A percentile compares a stretch with the other conserved stretches of the same genome.
These are phyloP conservation scores for Thyridium curvatum DNA, from an alignment of 2,329 filamentous ascomycete genomes.

Conservation along the genomic window DNA sequence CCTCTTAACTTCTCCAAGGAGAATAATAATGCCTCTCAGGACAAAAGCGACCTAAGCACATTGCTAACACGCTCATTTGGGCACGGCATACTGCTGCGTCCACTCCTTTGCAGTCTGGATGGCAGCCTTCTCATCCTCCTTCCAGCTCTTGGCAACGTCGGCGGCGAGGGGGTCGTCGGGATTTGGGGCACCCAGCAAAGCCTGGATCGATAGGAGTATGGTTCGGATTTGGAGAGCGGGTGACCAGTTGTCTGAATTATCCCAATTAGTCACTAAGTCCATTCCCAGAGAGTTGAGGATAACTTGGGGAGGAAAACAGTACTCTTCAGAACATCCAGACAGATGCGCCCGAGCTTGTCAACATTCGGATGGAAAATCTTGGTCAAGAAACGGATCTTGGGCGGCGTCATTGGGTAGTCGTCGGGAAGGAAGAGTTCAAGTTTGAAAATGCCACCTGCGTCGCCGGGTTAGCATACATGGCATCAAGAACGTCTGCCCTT, in stretches of 20 bases:
- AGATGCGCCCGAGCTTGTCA: slow-evolving; percentile 94
- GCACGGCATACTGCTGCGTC: slow-evolving; percentile 75
- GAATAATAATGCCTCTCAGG: too few species aligned
- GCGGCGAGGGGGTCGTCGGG: slow-evolving; percentile 97
- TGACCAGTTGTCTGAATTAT: slow-evolving; percentile 85
- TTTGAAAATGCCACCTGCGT: slow-evolving; percentile 75
- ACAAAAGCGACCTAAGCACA: not conserved
- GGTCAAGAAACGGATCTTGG: slow-evolving; percentile 96
- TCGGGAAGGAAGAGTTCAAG: slow-evolving; percentile 96
- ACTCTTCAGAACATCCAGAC: slow-evolving; percentile 96
- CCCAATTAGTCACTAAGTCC: slow-evolving; percentile 10
- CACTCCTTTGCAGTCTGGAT: slow-evolving; percentile 90
- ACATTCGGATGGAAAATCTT: slow-evolving; percentile 99
- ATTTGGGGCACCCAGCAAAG: slow-evolving; percentile 90
- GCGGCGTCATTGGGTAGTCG: slow-evolving; percentile 98
- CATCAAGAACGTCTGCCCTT: not conserved
- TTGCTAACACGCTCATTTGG: slow-evolving; percentile 18
- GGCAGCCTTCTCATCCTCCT: slow-evolving; percentile 87
- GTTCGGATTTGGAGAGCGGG: slow-evolving; percentile 96
- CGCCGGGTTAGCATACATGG: not conserved
- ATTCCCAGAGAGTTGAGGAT: too few species aligned
- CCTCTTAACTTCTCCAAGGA: too few species aligned
- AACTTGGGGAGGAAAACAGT: not conserved
- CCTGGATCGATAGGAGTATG: slow-evolving; percentile 97
- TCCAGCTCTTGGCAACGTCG: slow-evolving; percentile 96